These are phyloP conservation scores for Claviceps monticola DNA, from an alignment of 2,329 filamentous ascomycete genomes.

Conservation along the genomic window DNA sequence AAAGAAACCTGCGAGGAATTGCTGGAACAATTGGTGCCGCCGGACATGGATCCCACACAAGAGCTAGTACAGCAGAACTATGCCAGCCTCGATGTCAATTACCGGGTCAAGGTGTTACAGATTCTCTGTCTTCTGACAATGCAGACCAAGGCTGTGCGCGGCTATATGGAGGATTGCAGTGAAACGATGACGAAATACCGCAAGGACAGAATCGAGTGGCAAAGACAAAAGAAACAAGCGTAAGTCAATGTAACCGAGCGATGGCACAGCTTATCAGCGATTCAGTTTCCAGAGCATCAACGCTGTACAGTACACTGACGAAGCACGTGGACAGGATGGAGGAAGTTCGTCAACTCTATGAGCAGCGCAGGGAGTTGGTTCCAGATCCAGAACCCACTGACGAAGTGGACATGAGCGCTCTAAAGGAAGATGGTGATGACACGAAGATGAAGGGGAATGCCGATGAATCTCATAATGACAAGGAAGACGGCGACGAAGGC, in stretches of 20 bases:
- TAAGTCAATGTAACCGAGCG: constrained; percentile 26
- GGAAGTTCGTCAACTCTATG: constrained; percentile 56
- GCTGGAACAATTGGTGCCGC: constrained; percentile 66
- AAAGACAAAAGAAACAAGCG: constrained; percentile 59
- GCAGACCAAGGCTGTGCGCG: constrained; percentile 73
- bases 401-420: constrained; percentile 33
- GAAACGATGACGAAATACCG: constrained; percentile 89
- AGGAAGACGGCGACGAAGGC: constrained; percentile 49
- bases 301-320: not conserved
- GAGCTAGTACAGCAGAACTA: constrained; percentile 65
- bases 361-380: constrained; percentile 57
- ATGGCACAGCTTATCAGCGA: constrained; percentile 3
- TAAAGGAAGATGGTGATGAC: constrained; percentile 40
- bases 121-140: constrained; percentile 76
- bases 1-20: constrained; percentile 65
- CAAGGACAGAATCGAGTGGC: constrained; percentile 90
- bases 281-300: not conserved
- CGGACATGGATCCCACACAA: constrained; percentile 58
- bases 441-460: constrained; percentile 43
- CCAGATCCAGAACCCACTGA: constrained; percentile 59
- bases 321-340: constrained; percentile 38
- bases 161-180: constrained; percentile 82
- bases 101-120: constrained; percentile 66
- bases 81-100: constrained; percentile 64
- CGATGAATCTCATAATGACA: constrained; percentile 44